phyloP scores from a whole-genome alignment of 2,329 filamentous ascomycete species.

The Orbilia oligospora region DNA sequence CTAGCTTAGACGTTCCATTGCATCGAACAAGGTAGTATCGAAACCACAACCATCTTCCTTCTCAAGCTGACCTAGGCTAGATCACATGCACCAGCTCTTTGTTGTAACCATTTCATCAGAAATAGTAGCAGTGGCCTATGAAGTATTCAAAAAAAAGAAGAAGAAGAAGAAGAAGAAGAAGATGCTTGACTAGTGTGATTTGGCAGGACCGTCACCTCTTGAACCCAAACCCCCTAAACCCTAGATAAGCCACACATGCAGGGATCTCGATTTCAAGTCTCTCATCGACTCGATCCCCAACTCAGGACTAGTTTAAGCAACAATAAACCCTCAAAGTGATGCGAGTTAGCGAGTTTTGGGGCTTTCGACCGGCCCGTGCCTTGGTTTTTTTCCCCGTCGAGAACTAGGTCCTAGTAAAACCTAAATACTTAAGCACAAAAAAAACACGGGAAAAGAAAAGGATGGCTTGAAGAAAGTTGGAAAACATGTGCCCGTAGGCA shows the following conservation, averaged over 20 bases:
- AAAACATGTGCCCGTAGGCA: neutral
- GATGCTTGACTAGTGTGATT: neutral
- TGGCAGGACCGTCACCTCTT: neutral
- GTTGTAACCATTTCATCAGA: neutral
- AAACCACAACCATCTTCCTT: neutral
- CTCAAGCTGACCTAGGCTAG: neutral
- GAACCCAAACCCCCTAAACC: neutral
- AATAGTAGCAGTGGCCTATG: neutral
- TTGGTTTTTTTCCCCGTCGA: neutral
- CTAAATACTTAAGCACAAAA: neutral
- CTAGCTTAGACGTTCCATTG: neutral
- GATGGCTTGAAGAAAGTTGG: too few relatives aligned
- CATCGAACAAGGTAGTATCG: neutral
- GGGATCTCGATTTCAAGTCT: neutral
- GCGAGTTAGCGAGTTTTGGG: neutral
- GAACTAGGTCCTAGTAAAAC: neutral
- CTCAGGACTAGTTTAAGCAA: neutral
- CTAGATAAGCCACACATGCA: neutral
- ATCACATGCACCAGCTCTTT: neutral
- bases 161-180: neutral
- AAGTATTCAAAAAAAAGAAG: neutral
- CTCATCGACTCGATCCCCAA: neutral
- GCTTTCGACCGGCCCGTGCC: slow-evolving; percentile 1
- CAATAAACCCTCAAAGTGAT: neutral
- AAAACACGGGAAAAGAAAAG: neutral